Evolutionary conservation across 2,329 filamentous ascomycete genomes (phyloP).

Genomic region (Plectosphaerella sp.): DNA sequence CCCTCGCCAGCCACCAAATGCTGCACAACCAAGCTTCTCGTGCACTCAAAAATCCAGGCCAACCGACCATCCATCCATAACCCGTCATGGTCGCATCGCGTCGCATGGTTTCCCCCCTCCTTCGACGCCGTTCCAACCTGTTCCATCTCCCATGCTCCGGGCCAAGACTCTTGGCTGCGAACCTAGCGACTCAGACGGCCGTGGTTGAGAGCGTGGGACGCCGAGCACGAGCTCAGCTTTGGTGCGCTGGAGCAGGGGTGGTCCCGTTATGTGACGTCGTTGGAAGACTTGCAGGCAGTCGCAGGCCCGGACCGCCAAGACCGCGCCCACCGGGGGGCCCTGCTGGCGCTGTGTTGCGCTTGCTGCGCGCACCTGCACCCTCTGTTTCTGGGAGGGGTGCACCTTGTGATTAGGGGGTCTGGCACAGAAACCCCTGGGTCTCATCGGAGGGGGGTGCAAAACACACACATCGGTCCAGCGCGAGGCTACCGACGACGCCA

Average conservation of each 20-base stretch:
- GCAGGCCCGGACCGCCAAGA: neutral
- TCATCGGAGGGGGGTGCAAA: neutral
- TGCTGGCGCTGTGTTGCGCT: neutral
- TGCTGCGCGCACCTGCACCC: too few relatives aligned
- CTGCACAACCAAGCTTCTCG: conserved; percentile 1
- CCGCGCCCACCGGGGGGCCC: neutral
- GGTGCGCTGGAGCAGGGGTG: neutral
- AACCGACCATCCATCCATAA: neutral
- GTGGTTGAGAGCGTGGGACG: neutral
- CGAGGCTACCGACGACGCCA: neutral
- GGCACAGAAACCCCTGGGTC: neutral
- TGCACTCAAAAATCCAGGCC: neutral
- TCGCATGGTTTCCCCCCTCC: too few relatives aligned
- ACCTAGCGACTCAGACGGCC: neutral
- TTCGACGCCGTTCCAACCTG: conserved; percentile 2
- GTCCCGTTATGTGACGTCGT: conserved; percentile 3
- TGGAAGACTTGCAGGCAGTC: neutral
- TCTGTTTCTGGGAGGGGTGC: too few relatives aligned
- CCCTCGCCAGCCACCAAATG: neutral
- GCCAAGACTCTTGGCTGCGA: conserved; percentile 1
- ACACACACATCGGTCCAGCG: neutral
- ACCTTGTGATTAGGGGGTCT: too few relatives aligned
- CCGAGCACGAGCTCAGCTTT: conserved; percentile 1
- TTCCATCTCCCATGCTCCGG: neutral
- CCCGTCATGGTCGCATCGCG: neutral